phyloP scores from a whole-genome alignment of 2,329 filamentous ascomycete genomes.

The Aureobasidium subglaciale region DNA sequence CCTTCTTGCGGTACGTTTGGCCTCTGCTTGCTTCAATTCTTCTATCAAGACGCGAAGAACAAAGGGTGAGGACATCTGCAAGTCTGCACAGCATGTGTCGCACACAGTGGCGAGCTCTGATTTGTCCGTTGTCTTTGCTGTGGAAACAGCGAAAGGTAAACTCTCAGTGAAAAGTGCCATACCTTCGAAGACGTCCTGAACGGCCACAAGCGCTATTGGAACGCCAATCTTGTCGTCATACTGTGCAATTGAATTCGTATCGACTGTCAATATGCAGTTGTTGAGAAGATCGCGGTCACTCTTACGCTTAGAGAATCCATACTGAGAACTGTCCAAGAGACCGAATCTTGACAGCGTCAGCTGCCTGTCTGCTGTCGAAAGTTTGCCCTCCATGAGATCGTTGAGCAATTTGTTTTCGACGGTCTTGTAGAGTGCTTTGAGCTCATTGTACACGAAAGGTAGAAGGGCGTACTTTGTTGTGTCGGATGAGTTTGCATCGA shows the following conservation, averaged over 20 bases:
- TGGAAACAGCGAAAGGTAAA: slow-evolving; percentile 3
- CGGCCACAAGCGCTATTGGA: background rate
- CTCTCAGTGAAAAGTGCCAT: background rate
- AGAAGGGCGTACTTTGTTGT: background rate
- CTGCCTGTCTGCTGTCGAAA: background rate
- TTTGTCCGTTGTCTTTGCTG: background rate
- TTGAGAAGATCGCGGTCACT: background rate
- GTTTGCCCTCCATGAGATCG: background rate
- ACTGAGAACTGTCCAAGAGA: background rate
- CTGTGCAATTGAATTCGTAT: background rate
- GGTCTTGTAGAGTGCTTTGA: background rate
- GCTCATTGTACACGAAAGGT: background rate
- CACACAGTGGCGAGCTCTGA: background rate
- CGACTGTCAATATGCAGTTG: background rate
- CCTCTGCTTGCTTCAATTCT: background rate
- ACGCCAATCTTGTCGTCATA: slow-evolving; percentile 1
- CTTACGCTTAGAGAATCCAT: background rate
- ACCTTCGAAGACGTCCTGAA: slow-evolving; percentile 1
- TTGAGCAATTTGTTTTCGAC: background rate
- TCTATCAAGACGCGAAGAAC: background rate
- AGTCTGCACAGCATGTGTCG: background rate
- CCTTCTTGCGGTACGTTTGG: background rate
- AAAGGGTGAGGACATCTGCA: slow-evolving; percentile 1
- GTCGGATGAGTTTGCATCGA: background rate
- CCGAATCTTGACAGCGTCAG: background rate